Evolutionary conservation across 345 rosid genomes (phyloP).

Genomic region (Eucalyptus grandis): DNA sequence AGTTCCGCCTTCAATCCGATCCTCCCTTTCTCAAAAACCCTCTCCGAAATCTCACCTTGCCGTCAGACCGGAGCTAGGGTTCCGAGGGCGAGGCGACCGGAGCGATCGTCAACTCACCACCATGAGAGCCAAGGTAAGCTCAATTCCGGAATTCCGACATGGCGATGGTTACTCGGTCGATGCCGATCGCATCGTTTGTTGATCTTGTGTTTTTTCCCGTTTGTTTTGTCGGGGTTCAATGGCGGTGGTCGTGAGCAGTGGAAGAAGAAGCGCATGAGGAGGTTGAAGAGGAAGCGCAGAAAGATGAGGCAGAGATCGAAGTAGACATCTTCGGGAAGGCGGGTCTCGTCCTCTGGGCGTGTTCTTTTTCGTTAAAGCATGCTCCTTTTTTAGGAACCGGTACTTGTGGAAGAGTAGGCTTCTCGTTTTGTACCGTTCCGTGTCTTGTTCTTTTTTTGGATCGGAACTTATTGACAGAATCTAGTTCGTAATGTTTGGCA

Average conservation of each 20-base stretch:
- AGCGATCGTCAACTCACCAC: not conserved
- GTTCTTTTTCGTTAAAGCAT: not conserved
- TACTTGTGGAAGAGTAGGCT: not conserved
- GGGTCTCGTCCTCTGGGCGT: not conserved
- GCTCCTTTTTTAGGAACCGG: not conserved
- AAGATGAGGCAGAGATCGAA: constrained; percentile 99
- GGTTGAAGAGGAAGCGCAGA: constrained; percentile 98
- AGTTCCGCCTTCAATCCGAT: not conserved
- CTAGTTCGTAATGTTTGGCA: not conserved
- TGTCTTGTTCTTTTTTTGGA: not conserved
- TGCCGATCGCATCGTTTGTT: not conserved
- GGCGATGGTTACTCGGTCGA: not conserved
- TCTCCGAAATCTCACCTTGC: not conserved
- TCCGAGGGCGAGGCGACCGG: not conserved
- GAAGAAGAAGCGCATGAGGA: constrained; percentile 99
- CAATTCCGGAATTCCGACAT: not conserved
- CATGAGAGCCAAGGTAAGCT: constrained; percentile 87
- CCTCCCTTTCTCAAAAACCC: not conserved
- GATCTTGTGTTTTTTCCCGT: not conserved
- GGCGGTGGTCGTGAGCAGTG: constrained; percentile 28
- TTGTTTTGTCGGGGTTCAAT: not conserved
- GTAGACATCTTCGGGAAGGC: constrained; percentile 16
- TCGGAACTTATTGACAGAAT: not conserved
- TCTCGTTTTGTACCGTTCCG: not conserved
- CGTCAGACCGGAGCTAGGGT: not conserved